Percentiles rank a stretch among this genome's conserved stretches.
These are phyloP conservation scores for Hypoxylon fragiforme DNA, from an alignment of 495 filamentous ascomycete genomes.

Conservation along the genomic window DNA sequence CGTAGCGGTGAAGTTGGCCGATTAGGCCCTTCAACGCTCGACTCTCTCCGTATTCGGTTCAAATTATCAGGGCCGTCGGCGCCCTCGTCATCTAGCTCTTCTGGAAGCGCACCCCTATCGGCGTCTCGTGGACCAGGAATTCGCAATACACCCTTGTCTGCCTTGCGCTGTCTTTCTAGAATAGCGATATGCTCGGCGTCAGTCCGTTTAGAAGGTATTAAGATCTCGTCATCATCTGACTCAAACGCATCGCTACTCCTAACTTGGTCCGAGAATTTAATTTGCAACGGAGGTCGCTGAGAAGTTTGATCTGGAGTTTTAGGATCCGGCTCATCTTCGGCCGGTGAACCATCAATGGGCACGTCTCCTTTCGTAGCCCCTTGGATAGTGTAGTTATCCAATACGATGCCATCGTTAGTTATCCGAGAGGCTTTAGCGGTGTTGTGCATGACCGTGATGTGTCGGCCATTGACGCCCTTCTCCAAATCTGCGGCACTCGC, in stretches of 20 bases:
- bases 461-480: conserved; percentile 68
- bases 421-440: conserved; percentile 45
- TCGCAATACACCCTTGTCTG: conserved; percentile 71
- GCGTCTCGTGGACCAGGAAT: conserved; percentile 88
- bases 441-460: conserved; percentile 73
- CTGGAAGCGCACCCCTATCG: conserved; percentile 74
- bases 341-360: conserved; percentile 34
- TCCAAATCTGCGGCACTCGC: conserved; percentile 61
- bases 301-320: conserved; percentile 12
- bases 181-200: conserved; percentile 85
- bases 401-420: conserved; percentile 51
- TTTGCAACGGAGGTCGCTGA: conserved; percentile 41
- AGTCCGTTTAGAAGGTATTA: conserved; percentile 56
- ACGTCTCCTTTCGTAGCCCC: conserved; percentile 16
- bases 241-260: conserved; percentile 48
- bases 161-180: conserved; percentile 78
- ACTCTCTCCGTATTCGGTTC: conserved; percentile 23
- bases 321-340: conserved; percentile 27
- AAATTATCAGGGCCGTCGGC: conserved; percentile 27
- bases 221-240: conserved; percentile 39
- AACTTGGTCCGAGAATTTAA: conserved; percentile 68
- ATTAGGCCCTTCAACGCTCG: conserved; percentile 28
- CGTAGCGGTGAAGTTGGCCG: conserved; percentile 26
- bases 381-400: conserved; percentile 37
- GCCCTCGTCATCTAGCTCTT: conserved; percentile 41